Evolutionary conservation across 2,329 filamentous ascomycete species (phyloP), one percentile per base, ranked within the genome.

Genomic region (Pestalotiopsis fici): DNA sequence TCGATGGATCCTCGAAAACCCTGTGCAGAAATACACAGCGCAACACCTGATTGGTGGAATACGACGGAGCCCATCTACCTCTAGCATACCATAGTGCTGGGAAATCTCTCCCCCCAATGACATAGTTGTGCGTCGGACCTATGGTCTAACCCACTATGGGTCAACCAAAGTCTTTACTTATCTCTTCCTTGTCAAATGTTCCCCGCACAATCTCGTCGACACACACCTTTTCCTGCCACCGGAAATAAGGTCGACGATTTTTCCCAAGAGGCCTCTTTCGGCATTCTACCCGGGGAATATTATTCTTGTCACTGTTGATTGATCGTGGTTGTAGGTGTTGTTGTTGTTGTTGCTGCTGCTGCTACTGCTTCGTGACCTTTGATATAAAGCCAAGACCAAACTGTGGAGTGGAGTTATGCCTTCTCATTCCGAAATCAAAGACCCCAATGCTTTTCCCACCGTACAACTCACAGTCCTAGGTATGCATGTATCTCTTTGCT

Each of bases 381-480:
- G 9, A 50, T 21, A 50, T 18, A n/a, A 21, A 50, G 43, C 6
- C 18, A 27, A 21, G 23, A 62, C 21, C 18, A 43, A 15, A 23
- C 43, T 18, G 21, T 18, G 43, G 43, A n/a, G 59, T 62, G 59
- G 59, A 43, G 59, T 21, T 31, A 39, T 62, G 59, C 21, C 37
- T 31, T 43, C 59, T 25, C 31, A 37, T 18, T 35, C 59, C 28
- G 43, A 62, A 23, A 23, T n/a, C 31, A 62, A 62, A 62, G 59
- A 62, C 39, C 59, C 59, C 31, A 62, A 62, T 47, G 37, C 59
- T 12, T 62, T 62, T 47, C 59, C 59, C n/a, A 62, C 59, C 43
- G 59, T 37, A 21, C 59, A 62, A 21, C 59, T 62, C 59, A 62
- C 59, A 13, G 59, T 62, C 5, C 59, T 62, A n/a, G 59, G 59